A percentile compares a stretch with the other conserved stretches of the same genome.
Conservation (phyloP, 495 filamentous ascomycete species). For the Aspergillus panamensis region DNA sequence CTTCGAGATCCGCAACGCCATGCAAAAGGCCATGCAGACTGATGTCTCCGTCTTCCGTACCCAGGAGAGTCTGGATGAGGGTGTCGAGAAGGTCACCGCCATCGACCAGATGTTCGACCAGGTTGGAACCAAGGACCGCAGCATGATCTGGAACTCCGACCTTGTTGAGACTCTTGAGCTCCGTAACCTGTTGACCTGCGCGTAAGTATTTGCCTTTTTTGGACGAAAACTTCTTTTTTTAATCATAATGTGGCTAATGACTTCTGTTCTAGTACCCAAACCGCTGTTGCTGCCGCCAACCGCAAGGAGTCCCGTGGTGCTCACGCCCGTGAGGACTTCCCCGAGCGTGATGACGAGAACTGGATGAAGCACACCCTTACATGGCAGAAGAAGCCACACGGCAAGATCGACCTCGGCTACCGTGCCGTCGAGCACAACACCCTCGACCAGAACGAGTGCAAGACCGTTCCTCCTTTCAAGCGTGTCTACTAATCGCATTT, state of each 20-base stretch:
- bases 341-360: conserved; percentile 84
- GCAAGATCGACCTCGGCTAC: conserved; percentile 73
- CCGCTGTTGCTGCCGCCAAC: conserved; percentile 77
- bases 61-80: conserved; percentile 82
- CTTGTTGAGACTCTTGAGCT: conserved; percentile 93
- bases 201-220: conserved; percentile 51
- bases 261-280: conserved; percentile 60
- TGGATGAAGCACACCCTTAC: conserved; percentile 99
- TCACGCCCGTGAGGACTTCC: conserved; percentile 92
- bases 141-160: conserved; percentile 99
- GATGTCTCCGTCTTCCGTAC: conserved; percentile 97
- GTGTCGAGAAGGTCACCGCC: conserved; percentile 72
- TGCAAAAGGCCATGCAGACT: conserved; percentile 98
- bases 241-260: conserved; percentile 3
- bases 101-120: conserved; percentile 77
- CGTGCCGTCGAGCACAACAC: conserved; percentile 72
- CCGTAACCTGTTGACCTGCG: conserved; percentile 90
- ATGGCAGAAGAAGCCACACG: conserved; percentile 87
- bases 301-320: conserved; percentile 93
- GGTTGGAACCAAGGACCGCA: conserved; percentile 91
- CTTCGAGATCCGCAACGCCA: conserved; percentile 79
- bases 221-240: background rate
- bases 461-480: conserved; percentile 83
- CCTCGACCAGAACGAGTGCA: conserved; percentile 86
- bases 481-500: conserved; percentile 61